Percentiles rank a stretch among this genome's conserved stretches.
These are phyloP conservation scores for Podospora fimiseda DNA, from an alignment of 495 filamentous ascomycete species.

Conservation along the genomic window DNA sequence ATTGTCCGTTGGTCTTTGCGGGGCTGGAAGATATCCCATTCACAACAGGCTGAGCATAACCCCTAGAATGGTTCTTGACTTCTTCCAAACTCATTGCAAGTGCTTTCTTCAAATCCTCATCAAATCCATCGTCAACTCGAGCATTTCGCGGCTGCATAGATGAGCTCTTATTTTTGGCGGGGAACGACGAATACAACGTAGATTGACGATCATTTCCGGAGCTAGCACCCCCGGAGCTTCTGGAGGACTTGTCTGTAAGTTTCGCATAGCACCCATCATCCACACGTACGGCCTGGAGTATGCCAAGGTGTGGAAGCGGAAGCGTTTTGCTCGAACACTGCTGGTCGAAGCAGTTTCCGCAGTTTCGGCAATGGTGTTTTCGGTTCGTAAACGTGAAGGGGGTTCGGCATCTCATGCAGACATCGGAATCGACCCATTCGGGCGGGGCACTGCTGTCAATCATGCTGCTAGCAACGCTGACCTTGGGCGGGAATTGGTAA, in stretches of 20 bases:
- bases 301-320: slow-evolving; percentile 86
- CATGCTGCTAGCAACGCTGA: slow-evolving; percentile 88
- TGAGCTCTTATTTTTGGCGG: slow-evolving; percentile 34
- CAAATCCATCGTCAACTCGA: slow-evolving; percentile 75
- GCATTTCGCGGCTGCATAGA: slow-evolving; percentile 86
- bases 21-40: slow-evolving; percentile 27
- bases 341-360: slow-evolving; percentile 92
- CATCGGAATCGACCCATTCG: slow-evolving; percentile 96
- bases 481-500: slow-evolving; percentile 81
- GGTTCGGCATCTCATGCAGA: slow-evolving; percentile 96
- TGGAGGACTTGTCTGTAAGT: slow-evolving; percentile 66
- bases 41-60: slow-evolving; percentile 35
- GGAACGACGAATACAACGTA: slow-evolving; percentile 28
- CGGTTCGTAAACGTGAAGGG: slow-evolving; percentile 95
- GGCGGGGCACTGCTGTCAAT: slow-evolving; percentile 93
- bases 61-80: slow-evolving; percentile 56
- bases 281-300: slow-evolving; percentile 85
- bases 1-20: slow-evolving; percentile 35
- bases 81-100: slow-evolving; percentile 96
- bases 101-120: slow-evolving; percentile 89
- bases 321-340: slow-evolving; percentile 86
- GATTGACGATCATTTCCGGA: slow-evolving; percentile 22
- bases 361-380: slow-evolving; percentile 97
- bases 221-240: slow-evolving; percentile 16
- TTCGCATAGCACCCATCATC: slow-evolving; percentile 93